Evolutionary conservation across 2,329 filamentous ascomycete species (phyloP).

Genomic region (Trichophyton verrucosum): DNA sequence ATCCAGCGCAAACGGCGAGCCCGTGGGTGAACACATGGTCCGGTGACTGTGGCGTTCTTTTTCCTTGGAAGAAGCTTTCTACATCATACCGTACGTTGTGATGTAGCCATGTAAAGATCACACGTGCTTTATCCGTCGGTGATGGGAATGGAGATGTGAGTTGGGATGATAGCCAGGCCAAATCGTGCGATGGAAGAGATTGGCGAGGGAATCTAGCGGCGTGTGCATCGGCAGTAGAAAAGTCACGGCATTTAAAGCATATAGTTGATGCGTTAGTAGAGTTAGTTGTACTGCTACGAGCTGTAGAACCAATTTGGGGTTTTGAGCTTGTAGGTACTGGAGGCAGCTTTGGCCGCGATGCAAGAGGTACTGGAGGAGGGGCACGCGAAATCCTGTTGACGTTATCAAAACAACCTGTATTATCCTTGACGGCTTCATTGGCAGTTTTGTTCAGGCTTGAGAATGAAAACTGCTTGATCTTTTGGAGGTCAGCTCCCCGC

Average conservation of each 20-base stretch:
- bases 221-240: constrained; percentile 65
- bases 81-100: constrained; percentile 85
- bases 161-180: constrained; percentile 63
- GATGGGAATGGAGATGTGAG: constrained; percentile 71
- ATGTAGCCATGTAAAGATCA: constrained; percentile 90
- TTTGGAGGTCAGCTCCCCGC: constrained; percentile 13
- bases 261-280: neutral
- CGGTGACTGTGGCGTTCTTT: constrained; percentile 54
- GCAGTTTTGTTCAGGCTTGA: constrained; percentile 17
- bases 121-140: constrained; percentile 77
- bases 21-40: constrained; percentile 63
- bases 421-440: constrained; percentile 10
- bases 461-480: constrained; percentile 36
- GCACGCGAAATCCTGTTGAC: neutral
- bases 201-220: constrained; percentile 64
- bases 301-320: constrained; percentile 6
- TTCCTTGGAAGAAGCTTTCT: constrained; percentile 61
- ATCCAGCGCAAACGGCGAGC: constrained; percentile 81
- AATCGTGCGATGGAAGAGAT: constrained; percentile 54
- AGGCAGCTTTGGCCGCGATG: constrained; percentile 9
- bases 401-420: constrained; percentile 1
- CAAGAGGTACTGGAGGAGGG: constrained; percentile 8
- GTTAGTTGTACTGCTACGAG: neutral
- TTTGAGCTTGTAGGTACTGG: constrained; percentile 42
- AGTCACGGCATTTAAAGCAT: constrained; percentile 79